Percentiles rank a stretch among this genome's conserved stretches.
These are phyloP conservation scores for Mycena capillaripes DNA, from an alignment of 768 basidiomycete genomes.

Conservation along the genomic window DNA sequence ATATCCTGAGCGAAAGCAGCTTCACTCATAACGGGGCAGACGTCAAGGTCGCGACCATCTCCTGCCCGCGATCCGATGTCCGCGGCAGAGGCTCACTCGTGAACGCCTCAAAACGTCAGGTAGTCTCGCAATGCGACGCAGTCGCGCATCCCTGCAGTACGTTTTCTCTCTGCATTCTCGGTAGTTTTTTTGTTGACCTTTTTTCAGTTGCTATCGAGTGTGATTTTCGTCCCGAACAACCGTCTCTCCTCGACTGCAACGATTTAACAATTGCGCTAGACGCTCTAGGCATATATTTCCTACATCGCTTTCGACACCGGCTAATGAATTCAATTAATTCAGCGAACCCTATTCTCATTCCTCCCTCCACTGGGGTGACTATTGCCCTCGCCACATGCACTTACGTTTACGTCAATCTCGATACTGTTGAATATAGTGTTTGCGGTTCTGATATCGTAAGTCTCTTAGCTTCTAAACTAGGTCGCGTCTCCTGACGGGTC, in stretches of 20 bases:
- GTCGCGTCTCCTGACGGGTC: conserved; percentile 5
- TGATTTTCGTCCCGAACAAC: not conserved
- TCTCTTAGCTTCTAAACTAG: conserved; percentile 5
- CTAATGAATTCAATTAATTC: conserved; percentile 6
- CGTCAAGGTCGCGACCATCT: conserved; percentile 10
- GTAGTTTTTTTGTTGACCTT: conserved; percentile 7
- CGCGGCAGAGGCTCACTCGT: not conserved
- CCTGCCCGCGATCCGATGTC: conserved; percentile 7
- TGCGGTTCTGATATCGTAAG: not conserved
- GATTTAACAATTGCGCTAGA: conserved; percentile 13
- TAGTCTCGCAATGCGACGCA: too few relatives aligned
- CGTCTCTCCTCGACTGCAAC: conserved; percentile 11
- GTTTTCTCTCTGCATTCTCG: conserved; percentile 6
- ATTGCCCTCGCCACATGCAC: conserved; percentile 8
- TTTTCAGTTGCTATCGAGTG: conserved; percentile 4
- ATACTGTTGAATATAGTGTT: conserved; percentile 12
- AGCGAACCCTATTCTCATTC: conserved; percentile 8
- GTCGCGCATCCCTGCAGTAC: conserved; percentile 4
- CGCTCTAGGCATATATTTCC: conserved; percentile 6
- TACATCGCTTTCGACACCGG: conserved; percentile 7
- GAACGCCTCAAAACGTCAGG: too few relatives aligned
- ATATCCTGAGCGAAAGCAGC: not conserved
- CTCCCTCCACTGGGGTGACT: conserved; percentile 2
- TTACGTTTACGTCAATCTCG: conserved; percentile 10
- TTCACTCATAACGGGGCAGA: conserved; percentile 7